Conservation (phyloP, 2,329 filamentous ascomycete genomes). For the Drechslerella stenobrocha region DNA sequence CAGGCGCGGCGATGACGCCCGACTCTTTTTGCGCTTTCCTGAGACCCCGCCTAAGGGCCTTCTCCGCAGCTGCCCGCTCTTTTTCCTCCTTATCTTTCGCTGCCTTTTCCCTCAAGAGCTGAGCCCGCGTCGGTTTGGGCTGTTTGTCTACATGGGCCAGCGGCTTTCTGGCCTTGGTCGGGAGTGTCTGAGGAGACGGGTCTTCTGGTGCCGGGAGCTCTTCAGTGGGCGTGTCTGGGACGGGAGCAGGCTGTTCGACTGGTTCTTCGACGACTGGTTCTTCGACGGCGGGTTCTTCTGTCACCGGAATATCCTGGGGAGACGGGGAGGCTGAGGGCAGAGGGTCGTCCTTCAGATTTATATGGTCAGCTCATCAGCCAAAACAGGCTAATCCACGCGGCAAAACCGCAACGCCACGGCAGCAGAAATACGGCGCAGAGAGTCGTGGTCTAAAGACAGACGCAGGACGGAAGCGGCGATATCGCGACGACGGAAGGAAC, state of each 20-base stretch:
- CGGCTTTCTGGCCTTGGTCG: constrained; percentile 27
- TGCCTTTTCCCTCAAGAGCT: constrained; percentile 26
- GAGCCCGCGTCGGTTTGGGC: constrained; percentile 33
- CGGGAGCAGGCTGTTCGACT: not conserved
- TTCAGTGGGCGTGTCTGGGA: constrained; percentile 16
- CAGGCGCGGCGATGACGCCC: constrained; percentile 3
- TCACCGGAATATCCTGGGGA: constrained; percentile 15
- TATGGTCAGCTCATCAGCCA: constrained; percentile 30
- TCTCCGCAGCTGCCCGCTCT: constrained; percentile 33
- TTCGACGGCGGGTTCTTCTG: constrained; percentile 31
- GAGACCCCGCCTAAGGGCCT: constrained; percentile 17
- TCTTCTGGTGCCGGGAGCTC: constrained; percentile 33
- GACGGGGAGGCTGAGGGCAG: constrained; percentile 8
- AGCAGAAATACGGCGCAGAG: constrained; percentile 23
- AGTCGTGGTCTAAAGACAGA: constrained; percentile 16
- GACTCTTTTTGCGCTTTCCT: constrained; percentile 16
- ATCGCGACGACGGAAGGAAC: not conserved
- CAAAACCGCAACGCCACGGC: constrained; percentile 15
- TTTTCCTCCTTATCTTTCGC: constrained; percentile 39
- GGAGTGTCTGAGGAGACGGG: constrained; percentile 18
- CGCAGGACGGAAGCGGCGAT: constrained; percentile 17
- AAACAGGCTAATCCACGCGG: constrained; percentile 38
- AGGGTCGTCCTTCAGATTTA: constrained; percentile 35
- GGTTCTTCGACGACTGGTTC: constrained; percentile 24
- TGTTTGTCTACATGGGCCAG: constrained; percentile 26